Conservation (phyloP, 108 stramenopile genomes). For the Ochromonas danica region DNA sequence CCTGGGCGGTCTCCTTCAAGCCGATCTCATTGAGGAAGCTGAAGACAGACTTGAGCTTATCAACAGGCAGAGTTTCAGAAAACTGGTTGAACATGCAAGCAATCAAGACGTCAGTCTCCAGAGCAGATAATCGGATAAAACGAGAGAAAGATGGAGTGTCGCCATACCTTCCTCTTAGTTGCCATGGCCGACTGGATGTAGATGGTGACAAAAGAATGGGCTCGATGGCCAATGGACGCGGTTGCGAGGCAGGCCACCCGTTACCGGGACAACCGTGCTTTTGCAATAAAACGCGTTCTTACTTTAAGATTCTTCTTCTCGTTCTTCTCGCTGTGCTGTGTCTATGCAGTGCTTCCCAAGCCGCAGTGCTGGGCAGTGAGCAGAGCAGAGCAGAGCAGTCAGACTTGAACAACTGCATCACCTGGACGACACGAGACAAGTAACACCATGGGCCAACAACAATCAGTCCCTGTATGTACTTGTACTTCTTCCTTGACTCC, state of each 20-base stretch:
- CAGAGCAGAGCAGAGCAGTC: too few species aligned
- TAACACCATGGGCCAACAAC: too few species aligned
- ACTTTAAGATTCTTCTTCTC: too few species aligned
- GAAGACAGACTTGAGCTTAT: background rate
- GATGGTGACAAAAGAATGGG: background rate
- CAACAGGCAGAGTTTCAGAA: background rate
- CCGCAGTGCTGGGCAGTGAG: too few species aligned
- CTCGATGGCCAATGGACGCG: background rate
- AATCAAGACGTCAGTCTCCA: background rate
- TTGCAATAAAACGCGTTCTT: too few species aligned
- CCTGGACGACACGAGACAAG: too few species aligned
- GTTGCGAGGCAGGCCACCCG: background rate
- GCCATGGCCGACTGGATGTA: background rate
- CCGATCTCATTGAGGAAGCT: too few species aligned
- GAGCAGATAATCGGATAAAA: background rate
- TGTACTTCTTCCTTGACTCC: background rate
- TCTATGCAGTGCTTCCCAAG: too few species aligned
- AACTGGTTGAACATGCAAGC: background rate
- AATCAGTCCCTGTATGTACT: background rate
- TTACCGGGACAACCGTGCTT: too few species aligned
- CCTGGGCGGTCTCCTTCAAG: constrained; percentile 26
- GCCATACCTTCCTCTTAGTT: background rate
- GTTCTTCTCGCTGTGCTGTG: too few species aligned
- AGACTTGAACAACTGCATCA: too few species aligned
- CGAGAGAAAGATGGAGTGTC: background rate